Percentiles rank a stretch among this genome's conserved stretches.
Evolutionary conservation across 2,329 filamentous ascomycete genomes (phyloP).

Genomic region (Conoideocrella luteorostrata): DNA sequence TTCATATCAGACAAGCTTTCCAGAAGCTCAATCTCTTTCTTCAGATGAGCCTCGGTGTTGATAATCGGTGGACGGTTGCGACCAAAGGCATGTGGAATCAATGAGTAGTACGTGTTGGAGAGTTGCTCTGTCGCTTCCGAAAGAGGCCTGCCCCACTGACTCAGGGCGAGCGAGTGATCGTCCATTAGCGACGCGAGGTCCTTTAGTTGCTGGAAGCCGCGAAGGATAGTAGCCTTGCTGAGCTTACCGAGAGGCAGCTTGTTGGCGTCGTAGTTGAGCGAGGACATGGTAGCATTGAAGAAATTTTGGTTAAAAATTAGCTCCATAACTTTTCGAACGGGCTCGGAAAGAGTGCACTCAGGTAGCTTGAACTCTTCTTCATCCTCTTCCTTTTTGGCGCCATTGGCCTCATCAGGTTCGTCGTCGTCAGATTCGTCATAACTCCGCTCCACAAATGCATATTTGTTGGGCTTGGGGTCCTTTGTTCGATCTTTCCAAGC

Average conservation of each 20-base stretch:
- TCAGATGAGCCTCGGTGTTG: slow-evolving; percentile 47
- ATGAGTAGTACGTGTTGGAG: slow-evolving; percentile 73
- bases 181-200: slow-evolving; percentile 63
- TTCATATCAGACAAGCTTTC: slow-evolving; percentile 83
- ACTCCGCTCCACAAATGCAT: slow-evolving; percentile 73
- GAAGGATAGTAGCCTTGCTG: slow-evolving; percentile 68
- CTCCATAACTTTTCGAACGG: slow-evolving; percentile 63
- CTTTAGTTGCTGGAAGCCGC: slow-evolving; percentile 72
- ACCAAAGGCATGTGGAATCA: slow-evolving; percentile 78
- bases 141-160: slow-evolving; percentile 33
- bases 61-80: slow-evolving; percentile 68
- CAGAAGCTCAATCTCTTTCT: slow-evolving; percentile 71
- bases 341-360: slow-evolving; percentile 50
- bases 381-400: slow-evolving; percentile 28
- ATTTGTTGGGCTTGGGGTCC: slow-evolving; percentile 59
- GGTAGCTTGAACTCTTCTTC: slow-evolving; percentile 30
- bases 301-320: slow-evolving; percentile 78
- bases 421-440: slow-evolving; percentile 61
- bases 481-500: slow-evolving; percentile 46
- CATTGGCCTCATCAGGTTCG: slow-evolving; percentile 13
- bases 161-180: slow-evolving; percentile 38
- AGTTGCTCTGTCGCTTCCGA: slow-evolving; percentile 49
- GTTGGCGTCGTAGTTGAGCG: slow-evolving; percentile 64
- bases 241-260: slow-evolving; percentile 82
- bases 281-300: slow-evolving; percentile 60